These are phyloP conservation scores for Trypanosoma cruzi DNA, from an alignment of 208 protist genomes.

Conservation along the genomic window DNA sequence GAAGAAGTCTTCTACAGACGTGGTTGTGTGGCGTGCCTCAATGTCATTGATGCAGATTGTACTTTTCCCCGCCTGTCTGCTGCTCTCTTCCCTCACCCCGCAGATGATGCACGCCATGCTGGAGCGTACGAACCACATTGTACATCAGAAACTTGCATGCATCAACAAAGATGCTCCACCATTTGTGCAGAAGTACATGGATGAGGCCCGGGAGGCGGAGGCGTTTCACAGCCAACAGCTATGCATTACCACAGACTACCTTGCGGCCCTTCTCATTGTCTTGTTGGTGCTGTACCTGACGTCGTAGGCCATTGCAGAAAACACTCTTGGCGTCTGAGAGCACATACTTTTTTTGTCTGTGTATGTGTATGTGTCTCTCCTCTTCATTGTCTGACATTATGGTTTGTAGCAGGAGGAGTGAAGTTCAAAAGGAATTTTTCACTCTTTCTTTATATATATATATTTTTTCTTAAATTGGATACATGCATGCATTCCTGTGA, in stretches of 20 bases:
- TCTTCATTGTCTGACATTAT: background rate
- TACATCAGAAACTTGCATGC: conserved; percentile 73
- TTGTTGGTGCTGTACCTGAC: conserved; percentile 59
- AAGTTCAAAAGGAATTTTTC: background rate
- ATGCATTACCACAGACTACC: conserved; percentile 63
- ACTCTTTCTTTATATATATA: background rate
- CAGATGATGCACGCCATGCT: conserved; percentile 78
- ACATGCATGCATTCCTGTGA: background rate
- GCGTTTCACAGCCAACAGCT: conserved; percentile 63
- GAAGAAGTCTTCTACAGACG: conserved; percentile 43
- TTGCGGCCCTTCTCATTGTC: conserved; percentile 50
- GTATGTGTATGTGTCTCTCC: background rate
- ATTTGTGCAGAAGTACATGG: conserved; percentile 49
- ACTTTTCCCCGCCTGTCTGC: conserved; percentile 68
- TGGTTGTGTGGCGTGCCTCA: conserved; percentile 49
- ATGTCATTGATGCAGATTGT: conserved; percentile 54
- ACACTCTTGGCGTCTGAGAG: background rate
- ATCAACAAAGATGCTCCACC: conserved; percentile 46
- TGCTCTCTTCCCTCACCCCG: conserved; percentile 57
- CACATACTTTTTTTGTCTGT: background rate
- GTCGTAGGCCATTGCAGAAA: conserved; percentile 1
- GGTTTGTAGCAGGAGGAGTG: background rate
- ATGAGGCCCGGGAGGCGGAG: conserved; percentile 35
- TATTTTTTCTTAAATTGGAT: no score
- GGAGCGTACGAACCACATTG: conserved; percentile 61